Base-by-base conservation (phyloP, 164 flowering plant species). In the Brasenia schreberi region DNA sequence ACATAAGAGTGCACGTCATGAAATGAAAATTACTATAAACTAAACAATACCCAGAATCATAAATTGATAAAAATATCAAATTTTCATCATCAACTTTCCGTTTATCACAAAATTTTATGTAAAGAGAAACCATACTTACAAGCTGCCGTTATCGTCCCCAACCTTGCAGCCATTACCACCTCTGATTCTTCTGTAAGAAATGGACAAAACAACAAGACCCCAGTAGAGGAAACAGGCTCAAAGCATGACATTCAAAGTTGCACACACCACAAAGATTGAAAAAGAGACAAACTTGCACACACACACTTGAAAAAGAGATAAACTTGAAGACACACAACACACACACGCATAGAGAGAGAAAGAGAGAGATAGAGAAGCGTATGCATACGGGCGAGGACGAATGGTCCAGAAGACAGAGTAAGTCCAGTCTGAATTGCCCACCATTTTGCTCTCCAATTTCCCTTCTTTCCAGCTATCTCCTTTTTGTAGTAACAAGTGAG, bases 391-490 rank as follows among this genome's bases (percentile, higher is more conserved):
- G 65, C 73, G 73, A 66, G 73, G 73, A n/a, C 73, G 49, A 66
- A 71, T 71, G 66, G 73, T 71, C 73, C 73, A 71, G 69, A 71
- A 71, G 59, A 71, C 73, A 14, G 73, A 71, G 66, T 71, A 71
- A 66, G 69, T 87, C 98, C 98, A 93, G 79, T 93, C 97, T 62
- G 98, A 77, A 80, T 81, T 85, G 81, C 96, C 88, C 78, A 87
- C 86, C 70, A 76, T 83, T 81, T 91, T 80, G 97, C 88, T 78
- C 88, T 96, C 73, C 88, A 96, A 82, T 88, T 93, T 73, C 93
- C 97, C 93, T 88, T 87, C 97, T 88, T 91, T 82, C 97, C 96
- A 72, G 88, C 95, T 5, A 93, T 96, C 78, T 91, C 97, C 83
- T 88, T 91, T 91, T 91, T 87, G 65, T 93, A 88, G 73, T 85